phyloP scores from a whole-genome alignment of 192 early-diverging fungal species.

The Obelidium mucronatum region DNA sequence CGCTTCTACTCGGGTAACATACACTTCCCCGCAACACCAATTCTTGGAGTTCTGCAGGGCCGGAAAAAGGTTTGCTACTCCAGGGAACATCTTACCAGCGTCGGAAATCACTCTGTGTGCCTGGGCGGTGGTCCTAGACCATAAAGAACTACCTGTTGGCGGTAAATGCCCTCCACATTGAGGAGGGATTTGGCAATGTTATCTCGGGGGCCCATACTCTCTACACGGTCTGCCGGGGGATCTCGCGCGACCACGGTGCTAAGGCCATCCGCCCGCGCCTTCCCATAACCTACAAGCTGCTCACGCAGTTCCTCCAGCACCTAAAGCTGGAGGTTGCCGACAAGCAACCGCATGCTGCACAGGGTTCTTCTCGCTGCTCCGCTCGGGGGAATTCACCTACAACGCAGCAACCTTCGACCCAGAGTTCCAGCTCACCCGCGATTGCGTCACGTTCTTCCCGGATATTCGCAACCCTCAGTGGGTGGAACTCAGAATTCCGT shows the following conservation, averaged over 20 bases:
- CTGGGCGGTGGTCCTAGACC: not conserved
- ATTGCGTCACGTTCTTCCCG: not conserved
- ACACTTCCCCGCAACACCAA: not conserved
- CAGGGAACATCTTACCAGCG: not conserved
- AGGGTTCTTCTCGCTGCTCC: not conserved
- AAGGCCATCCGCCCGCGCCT: not conserved
- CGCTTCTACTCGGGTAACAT: not conserved
- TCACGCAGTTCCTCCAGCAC: not conserved
- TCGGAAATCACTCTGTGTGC: not conserved
- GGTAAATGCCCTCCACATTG: not conserved
- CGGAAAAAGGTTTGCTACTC: not conserved
- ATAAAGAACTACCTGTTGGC: constrained; percentile 18
- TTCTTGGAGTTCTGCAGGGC: constrained; percentile 8
- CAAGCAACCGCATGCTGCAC: not conserved
- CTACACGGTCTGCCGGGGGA: not conserved
- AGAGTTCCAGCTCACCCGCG: not conserved
- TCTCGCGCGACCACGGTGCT: not conserved
- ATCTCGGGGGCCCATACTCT: not conserved
- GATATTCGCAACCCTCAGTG: not conserved
- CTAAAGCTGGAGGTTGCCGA: not conserved
- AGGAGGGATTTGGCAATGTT: not conserved
- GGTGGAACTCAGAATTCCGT: not conserved
- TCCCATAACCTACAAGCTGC: not conserved
- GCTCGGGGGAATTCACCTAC: not conserved
- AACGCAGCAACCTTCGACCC: not conserved